Conservation (phyloP, 139 green algal genomes). For the Dunaliella primolecta region DNA sequence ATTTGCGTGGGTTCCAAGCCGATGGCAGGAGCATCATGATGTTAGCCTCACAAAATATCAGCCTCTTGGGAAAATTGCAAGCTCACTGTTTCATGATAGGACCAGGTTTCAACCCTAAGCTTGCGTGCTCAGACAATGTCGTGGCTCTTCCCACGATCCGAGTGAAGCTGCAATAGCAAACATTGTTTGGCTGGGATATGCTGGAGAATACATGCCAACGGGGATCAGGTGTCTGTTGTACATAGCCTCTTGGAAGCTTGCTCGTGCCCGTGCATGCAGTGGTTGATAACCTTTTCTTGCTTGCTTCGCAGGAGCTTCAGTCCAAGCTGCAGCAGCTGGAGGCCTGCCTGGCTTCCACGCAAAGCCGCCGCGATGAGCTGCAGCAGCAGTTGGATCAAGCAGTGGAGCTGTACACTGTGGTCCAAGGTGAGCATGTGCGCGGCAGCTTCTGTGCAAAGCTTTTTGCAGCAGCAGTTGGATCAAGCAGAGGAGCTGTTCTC, state of each 20-base stretch:
- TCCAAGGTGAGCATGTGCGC: slow-evolving; percentile 10
- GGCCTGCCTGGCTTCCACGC: neutral
- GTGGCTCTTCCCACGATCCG: too few species aligned
- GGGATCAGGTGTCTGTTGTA: too few species aligned
- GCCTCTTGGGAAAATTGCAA: neutral
- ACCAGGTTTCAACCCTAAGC: too few species aligned
- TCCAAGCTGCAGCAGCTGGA: neutral
- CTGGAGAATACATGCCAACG: too few species aligned
- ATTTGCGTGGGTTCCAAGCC: too few species aligned
- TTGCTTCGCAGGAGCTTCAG: neutral
- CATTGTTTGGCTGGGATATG: too few species aligned
- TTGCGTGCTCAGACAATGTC: too few species aligned
- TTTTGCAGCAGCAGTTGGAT: neutral
- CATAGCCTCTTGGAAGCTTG: too few species aligned
- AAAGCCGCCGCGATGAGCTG: neutral
- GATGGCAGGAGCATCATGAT: neutral
- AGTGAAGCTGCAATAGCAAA: too few species aligned
- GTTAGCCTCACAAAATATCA: neutral
- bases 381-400: slow-evolving; percentile 20
- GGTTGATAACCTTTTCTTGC: too few species aligned
- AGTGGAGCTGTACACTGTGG: slow-evolving; percentile 19
- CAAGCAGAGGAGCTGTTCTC: slow-evolving; percentile 21
- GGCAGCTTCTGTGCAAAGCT: neutral
- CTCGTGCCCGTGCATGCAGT: too few species aligned
- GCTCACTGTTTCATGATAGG: too few species aligned